Evolutionary conservation across 257 asterid genomes (phyloP).

Genomic region (Solanum chilense): DNA sequence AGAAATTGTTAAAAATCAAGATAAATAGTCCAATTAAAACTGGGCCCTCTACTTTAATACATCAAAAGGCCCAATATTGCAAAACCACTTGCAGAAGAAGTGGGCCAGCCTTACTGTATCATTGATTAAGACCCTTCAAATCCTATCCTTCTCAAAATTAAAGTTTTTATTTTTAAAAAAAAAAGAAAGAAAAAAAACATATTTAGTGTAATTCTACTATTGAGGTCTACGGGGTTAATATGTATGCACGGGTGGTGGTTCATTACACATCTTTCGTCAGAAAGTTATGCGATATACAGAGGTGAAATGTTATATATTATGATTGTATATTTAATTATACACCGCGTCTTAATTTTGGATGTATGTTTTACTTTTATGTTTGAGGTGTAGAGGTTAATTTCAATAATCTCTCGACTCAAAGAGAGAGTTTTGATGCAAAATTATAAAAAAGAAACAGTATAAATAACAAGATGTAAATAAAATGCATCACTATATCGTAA

Average conservation of each 20-base stretch:
- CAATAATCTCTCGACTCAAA: not conserved
- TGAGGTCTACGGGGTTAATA: not conserved
- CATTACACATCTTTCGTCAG: no score
- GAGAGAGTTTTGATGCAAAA: not conserved
- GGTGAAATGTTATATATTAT: no score
- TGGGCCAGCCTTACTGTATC: not conserved
- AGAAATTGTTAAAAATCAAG: not conserved
- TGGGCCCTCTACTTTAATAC: not conserved
- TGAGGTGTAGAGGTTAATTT: not conserved
- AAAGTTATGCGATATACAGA: no score
- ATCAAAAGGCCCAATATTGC: not conserved
- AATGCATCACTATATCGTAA: no score
- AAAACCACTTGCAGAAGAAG: not conserved
- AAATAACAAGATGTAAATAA: not conserved
- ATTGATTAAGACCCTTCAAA: constrained; percentile 4
- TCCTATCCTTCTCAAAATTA: not conserved
- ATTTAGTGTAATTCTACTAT: not conserved
- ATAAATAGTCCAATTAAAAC: not conserved
- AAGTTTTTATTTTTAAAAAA: not conserved
- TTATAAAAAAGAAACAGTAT: no score
- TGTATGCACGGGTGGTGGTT: not conserved
- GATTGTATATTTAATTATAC: no score
- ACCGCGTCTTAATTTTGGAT: no score
- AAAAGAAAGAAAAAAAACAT: not conserved
- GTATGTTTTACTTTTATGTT: no score